Evolutionary conservation across 768 basidiomycete species (phyloP).

Genomic region (Amanita muscaria): DNA sequence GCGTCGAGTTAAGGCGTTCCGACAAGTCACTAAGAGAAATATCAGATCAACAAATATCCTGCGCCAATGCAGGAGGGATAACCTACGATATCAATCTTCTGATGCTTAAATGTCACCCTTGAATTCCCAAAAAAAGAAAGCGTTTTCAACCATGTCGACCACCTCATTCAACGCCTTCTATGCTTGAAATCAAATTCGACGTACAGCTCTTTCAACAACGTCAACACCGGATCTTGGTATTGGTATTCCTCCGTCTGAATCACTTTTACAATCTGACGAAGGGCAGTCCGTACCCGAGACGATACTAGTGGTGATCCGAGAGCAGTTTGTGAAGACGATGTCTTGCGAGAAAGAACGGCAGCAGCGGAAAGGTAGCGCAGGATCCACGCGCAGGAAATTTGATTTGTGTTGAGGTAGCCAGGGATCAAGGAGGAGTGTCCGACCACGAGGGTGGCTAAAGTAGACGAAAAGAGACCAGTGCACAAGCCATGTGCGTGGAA

Average conservation of each 20-base stretch:
- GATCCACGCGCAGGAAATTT: constrained; percentile 91
- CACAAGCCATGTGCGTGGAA: constrained; percentile 97
- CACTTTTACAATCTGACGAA: constrained; percentile 87
- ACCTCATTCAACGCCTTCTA: constrained; percentile 73
- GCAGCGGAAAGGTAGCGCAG: constrained; percentile 91
- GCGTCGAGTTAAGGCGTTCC: constrained; percentile 85
- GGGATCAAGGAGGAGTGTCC: constrained; percentile 89
- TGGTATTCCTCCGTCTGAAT: constrained; percentile 93
- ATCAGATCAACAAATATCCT: no score
- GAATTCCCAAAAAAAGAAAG: constrained; percentile 93
- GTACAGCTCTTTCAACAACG: constrained; percentile 90
- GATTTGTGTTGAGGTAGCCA: constrained; percentile 96
- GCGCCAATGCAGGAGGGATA: not conserved
- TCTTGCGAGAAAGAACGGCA: constrained; percentile 87
- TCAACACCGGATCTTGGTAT: constrained; percentile 88
- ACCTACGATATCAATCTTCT: constrained; percentile 81
- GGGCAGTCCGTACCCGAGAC: constrained; percentile 76
- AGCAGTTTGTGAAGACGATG: constrained; percentile 37
- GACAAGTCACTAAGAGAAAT: constrained; percentile 65
- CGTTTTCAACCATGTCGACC: constrained; percentile 77
- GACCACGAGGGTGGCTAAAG: constrained; percentile 91
- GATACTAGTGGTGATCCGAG: constrained; percentile 35
- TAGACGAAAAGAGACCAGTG: constrained; percentile 99
- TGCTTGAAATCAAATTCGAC: constrained; percentile 93
- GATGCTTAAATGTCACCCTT: constrained; percentile 94